Evolutionary conservation across 805 yeast species (phyloP), one percentile per base, ranked within the genome.

Genomic region (Starmerella tilneyi): DNA sequence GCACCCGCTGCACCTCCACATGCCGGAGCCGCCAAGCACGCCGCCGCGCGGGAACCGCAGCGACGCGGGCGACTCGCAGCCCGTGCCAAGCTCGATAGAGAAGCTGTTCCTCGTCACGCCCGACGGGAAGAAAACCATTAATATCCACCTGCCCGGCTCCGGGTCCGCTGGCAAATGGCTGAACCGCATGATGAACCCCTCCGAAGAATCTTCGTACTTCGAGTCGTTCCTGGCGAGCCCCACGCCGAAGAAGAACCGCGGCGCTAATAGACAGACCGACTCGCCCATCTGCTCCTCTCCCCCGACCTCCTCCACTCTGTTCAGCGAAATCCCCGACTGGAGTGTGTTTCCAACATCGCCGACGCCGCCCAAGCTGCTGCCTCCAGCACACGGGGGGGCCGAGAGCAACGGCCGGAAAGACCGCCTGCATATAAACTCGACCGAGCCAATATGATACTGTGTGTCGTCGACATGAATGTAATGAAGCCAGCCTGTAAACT

Each of bases 91-190:
- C 35, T 43, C 53, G n/a, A 49, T 50, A n/a, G 50, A 50, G 44
- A 51, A 49, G 35, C 41, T 51, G 41, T 44, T 51, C 11, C n/a
- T 46, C 23, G 22, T 28, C 13, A 51, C 54, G 16, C 52, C 52
- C 4, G 50, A 46, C n/a, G 50, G 42, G 20, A 23, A 29, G 22
- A 33, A 27, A n/a, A 37, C 28, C 5, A 6, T 39, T 23, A 26
- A 36, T 22, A 36, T 36, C 21, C 40, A 43, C 29, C 24, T 43
- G 21, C 50, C 51, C 11, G 54, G 48, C n/a, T 41, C 50, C 4
- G 52, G 49, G 12, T 51, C 54, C 5, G 48, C 54, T 11, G 29
- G 49, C 23, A 49, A 46, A 26, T 51, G 54, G 54, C 41, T 51
- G 20, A 31, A 37, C 24, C 29, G 43, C 23, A 48, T 47, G 17